Conservation (phyloP, 257 asterid species). For the Thymus quinquecostatus region DNA sequence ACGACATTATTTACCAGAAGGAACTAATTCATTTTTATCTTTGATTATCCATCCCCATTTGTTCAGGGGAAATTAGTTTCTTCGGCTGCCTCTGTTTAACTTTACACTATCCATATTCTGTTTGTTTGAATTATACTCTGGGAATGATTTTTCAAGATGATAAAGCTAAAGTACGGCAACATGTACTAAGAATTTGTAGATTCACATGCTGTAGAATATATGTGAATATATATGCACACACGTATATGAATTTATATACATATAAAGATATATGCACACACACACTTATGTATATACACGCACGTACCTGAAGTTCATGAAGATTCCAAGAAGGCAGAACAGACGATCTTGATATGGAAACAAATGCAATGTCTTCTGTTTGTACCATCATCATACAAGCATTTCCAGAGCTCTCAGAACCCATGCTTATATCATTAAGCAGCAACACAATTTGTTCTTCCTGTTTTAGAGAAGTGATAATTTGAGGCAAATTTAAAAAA, state of each 20-base stretch:
- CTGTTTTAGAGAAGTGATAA: constrained; percentile 55
- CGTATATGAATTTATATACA: not conserved
- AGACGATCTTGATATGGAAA: constrained; percentile 60
- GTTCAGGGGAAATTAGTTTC: not conserved
- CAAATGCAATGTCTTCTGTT: constrained; percentile 72
- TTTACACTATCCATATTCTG: not conserved
- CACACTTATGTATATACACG: not conserved
- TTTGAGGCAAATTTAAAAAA: constrained; percentile 27
- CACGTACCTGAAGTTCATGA: constrained; percentile 63
- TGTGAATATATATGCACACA: not conserved
- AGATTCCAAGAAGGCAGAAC: constrained; percentile 56
- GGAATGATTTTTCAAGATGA: constrained; percentile 9
- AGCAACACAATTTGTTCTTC: constrained; percentile 78
- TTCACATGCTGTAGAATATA: not conserved
- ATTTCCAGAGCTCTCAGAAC: constrained; percentile 75
- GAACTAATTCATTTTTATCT: constrained; percentile 1
- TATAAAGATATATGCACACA: not conserved
- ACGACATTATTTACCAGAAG: constrained; percentile 8
- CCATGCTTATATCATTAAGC: constrained; percentile 55
- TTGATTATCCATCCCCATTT: not conserved
- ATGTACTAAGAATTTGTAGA: constrained; percentile 1
- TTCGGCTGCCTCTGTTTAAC: constrained; percentile 10
- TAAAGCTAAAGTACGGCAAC: constrained; percentile 2
- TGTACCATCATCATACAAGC: constrained; percentile 80
- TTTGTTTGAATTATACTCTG: not conserved